Percentiles rank a stretch among this genome's conserved stretches.
Evolutionary conservation across 2,329 filamentous ascomycete genomes (phyloP).

Genomic region (Simplicillium aogashimaense): DNA sequence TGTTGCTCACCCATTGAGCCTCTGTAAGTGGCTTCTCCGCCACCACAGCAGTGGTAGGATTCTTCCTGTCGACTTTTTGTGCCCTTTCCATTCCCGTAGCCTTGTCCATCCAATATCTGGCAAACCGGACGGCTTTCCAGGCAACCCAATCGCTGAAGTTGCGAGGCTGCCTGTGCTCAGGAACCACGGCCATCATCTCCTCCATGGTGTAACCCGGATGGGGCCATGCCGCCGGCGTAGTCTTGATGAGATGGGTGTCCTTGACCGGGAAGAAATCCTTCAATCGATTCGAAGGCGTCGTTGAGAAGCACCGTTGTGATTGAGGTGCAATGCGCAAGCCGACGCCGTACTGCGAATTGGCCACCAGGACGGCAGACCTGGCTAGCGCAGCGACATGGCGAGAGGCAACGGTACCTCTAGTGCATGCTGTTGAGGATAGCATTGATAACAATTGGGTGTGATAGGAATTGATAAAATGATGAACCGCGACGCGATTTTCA

Average conservation of each 20-base stretch:
- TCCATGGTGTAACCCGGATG: conserved; percentile 66
- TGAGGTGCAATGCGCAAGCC: conserved; percentile 15
- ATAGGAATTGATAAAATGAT: too few relatives aligned
- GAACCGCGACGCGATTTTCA: too few relatives aligned
- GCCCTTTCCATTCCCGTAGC: conserved; percentile 65
- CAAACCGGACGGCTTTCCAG: conserved; percentile 62
- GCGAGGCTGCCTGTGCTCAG: conserved; percentile 67
- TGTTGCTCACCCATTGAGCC: conserved; percentile 59
- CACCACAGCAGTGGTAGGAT: conserved; percentile 43
- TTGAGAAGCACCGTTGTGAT: conserved; percentile 34
- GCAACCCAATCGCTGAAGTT: conserved; percentile 71
- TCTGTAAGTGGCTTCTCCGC: conserved; percentile 61
- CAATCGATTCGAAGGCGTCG: conserved; percentile 33
- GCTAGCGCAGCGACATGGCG: conserved; percentile 15
- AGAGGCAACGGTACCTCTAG: conserved; percentile 13
- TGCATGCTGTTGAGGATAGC: conserved; percentile 16
- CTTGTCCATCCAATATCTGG: conserved; percentile 72
- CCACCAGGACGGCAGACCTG: conserved; percentile 10
- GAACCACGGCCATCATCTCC: conserved; percentile 64
- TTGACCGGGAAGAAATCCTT: conserved; percentile 54
- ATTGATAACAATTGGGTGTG: conserved; percentile 8
- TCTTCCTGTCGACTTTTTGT: conserved; percentile 53
- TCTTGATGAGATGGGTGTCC: conserved; percentile 50
- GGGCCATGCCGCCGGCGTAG: conserved; percentile 57
- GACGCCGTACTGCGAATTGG: conserved; percentile 14